These are phyloP conservation scores for Citrullus colocynthis DNA, from an alignment of 306 rosid species.

Conservation along the genomic window DNA sequence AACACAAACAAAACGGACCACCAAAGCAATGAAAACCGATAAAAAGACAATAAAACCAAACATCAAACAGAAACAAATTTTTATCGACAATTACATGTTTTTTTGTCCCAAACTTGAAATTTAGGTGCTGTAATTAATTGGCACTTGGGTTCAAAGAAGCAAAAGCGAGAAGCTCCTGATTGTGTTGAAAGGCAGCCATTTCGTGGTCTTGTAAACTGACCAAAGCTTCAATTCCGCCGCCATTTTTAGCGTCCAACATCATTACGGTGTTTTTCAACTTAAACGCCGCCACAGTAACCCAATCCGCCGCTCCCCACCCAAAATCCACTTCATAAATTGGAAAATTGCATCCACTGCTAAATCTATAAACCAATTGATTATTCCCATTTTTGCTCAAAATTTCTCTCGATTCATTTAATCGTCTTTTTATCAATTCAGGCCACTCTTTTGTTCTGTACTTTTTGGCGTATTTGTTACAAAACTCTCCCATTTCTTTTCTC, in stretches of 20 bases:
- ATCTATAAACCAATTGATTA: not conserved
- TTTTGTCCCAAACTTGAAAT: too few species aligned
- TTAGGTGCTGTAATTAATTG: not conserved
- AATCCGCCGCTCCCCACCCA: slow-evolving; percentile 22
- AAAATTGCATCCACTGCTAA: slow-evolving; percentile 19
- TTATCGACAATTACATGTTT: too few species aligned
- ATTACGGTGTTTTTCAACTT: not conserved
- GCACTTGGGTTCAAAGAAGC: slow-evolving; percentile 12
- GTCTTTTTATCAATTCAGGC: not conserved
- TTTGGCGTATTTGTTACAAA: slow-evolving; percentile 1
- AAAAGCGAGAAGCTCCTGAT: slow-evolving; percentile 8
- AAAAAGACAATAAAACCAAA: not conserved
- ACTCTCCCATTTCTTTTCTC: slow-evolving; percentile 10
- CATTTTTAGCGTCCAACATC: slow-evolving; percentile 12
- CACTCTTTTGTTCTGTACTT: slow-evolving; percentile 9
- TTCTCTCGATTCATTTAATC: not conserved
- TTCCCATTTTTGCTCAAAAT: not conserved
- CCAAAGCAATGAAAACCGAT: not conserved
- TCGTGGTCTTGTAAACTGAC: slow-evolving; percentile 8
- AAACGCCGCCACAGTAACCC: slow-evolving; percentile 6
- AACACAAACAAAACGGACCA: not conserved
- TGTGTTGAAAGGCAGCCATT: slow-evolving; percentile 5
- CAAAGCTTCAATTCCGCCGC: slow-evolving; percentile 18
- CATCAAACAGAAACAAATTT: not conserved
- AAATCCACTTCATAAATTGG: slow-evolving; percentile 22